Conservation (phyloP, 106 monocot genomes). For the Platanthera zijinensis region DNA sequence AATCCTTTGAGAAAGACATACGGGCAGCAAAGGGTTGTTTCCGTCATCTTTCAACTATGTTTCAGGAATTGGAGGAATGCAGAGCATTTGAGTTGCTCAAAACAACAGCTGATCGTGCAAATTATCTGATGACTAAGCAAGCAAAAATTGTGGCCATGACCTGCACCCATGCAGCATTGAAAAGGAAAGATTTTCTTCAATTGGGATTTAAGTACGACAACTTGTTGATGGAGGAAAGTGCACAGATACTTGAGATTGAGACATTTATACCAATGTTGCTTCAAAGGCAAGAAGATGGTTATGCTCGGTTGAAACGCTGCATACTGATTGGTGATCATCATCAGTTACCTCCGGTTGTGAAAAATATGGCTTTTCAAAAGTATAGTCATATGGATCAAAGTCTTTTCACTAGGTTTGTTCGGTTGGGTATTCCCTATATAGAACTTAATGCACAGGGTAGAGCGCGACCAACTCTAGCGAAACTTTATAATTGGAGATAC, state of each 20-base stretch:
- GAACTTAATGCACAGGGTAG: constrained; percentile 98
- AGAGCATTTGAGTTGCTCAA: constrained; percentile 95
- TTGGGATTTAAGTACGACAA: constrained; percentile 97
- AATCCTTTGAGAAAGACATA: constrained; percentile 94
- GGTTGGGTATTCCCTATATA: constrained; percentile 92
- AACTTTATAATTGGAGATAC: constrained; percentile 98
- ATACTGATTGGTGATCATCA: constrained; percentile 98
- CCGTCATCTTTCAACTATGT: constrained; percentile 87
- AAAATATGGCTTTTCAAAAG: constrained; percentile 99
- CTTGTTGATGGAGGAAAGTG: constrained; percentile 99
- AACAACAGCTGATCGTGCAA: constrained; percentile 93
- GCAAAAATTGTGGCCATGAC: constrained; percentile 99
- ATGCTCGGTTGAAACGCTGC: constrained; percentile 89
- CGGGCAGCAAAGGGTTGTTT: constrained; percentile 90
- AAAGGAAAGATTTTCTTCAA: constrained; percentile 94
- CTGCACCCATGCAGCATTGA: constrained; percentile 96
- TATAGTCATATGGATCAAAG: constrained; percentile 99
- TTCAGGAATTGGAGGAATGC: constrained; percentile 97
- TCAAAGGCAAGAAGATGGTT: constrained; percentile 97
- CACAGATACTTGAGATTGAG: constrained; percentile 97
- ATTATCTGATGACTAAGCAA: constrained; percentile 99
- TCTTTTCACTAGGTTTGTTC: constrained; percentile 95
- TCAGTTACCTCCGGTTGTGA: constrained; percentile 98
- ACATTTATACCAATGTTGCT: constrained; percentile 99
- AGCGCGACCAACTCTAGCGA: constrained; percentile 79